These are phyloP conservation scores for Gossypium aridum DNA, from an alignment of 441 rosid genomes.

Conservation along the genomic window DNA sequence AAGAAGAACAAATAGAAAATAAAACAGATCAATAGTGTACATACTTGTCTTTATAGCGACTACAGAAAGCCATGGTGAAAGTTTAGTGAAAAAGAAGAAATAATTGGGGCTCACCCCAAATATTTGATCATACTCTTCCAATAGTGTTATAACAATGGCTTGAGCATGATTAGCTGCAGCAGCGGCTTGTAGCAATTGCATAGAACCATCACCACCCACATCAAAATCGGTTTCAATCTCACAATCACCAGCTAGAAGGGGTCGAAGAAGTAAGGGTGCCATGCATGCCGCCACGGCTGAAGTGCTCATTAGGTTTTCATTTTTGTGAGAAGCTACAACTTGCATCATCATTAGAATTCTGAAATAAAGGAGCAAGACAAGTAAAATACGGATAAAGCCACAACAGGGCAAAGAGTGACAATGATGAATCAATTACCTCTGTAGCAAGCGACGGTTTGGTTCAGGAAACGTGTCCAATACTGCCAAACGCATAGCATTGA, in stretches of 20 bases:
- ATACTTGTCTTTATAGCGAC: background rate
- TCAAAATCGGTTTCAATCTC: constrained; percentile 85
- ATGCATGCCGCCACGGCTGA: constrained; percentile 99
- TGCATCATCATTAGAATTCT: constrained; percentile 97
- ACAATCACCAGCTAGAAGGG: constrained; percentile 95
- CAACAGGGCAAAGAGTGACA: constrained; percentile 8
- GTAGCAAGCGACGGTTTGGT: constrained; percentile 92
- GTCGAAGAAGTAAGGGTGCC: constrained; percentile 99
- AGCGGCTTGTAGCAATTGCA: constrained; percentile 96
- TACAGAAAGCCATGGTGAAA: constrained; percentile 5
- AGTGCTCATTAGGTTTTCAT: constrained; percentile 86
- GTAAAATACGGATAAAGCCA: constrained; percentile 9
- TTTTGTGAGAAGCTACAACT: constrained; percentile 70
- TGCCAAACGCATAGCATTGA: constrained; percentile 79
- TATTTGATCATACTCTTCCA: constrained; percentile 83
- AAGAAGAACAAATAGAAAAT: background rate
- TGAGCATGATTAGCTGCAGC: constrained; percentile 99
- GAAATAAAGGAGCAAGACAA: constrained; percentile 19
- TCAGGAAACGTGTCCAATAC: constrained; percentile 96
- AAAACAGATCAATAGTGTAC: background rate
- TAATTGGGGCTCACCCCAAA: constrained; percentile 65
- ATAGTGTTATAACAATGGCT: constrained; percentile 84
- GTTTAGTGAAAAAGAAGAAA: background rate
- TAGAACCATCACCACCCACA: constrained; percentile 90
- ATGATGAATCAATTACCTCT: constrained; percentile 50